Base-by-base conservation (phyloP, 805 yeast species). In the Zygoascus biomembranicola region DNA sequence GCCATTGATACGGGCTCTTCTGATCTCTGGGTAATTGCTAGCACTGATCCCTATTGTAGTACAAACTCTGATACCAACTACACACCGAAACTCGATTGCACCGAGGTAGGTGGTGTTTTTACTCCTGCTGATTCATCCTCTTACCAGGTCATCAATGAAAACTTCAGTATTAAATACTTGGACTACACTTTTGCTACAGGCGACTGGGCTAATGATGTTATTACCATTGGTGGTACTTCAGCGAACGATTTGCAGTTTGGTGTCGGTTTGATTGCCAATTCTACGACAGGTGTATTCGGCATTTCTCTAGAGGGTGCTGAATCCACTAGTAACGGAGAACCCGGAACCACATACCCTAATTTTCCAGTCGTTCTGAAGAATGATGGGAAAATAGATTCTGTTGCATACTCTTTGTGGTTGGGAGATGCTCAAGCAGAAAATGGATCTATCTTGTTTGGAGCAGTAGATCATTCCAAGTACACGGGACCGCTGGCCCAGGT, bases 1-100 rank as follows among this genome's bases (percentile, higher is more conserved):
- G 64, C 81, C 43, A 63, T 84, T 14, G 89, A 84, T 62, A 84
- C 89, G 1, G 90, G 89, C 1, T 82, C 88, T 0, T 75, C 84
- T 0, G 88, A 83, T 63, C 63, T 83, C 47, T 82, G 85, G 85
- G 77, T 83, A 20, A 70, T 49, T 49, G 39, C 53, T 13, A n/a
- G 41, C 5, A 37, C 35, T 14, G 41, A 44, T 44, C 47, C 47
- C 14, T 44, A 23, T 13, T 44, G 47, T 16, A 8, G 10, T 4
- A 19, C 13, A 5, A 18, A 11, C 10, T 6, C 20, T 10, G 16
- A 42, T 42, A 42, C 26, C 13, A 19, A 4, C 23, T 20, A 43
- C 32, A 37, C 47, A 23, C 28, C 47, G 23, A 48, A 42, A n/a
- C 43, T 54, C 26, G 57, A 59, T 50, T 67, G 69, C 50, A 51